Conservation (phyloP, 2,329 filamentous ascomycete species). For the Phoma sp. region DNA sequence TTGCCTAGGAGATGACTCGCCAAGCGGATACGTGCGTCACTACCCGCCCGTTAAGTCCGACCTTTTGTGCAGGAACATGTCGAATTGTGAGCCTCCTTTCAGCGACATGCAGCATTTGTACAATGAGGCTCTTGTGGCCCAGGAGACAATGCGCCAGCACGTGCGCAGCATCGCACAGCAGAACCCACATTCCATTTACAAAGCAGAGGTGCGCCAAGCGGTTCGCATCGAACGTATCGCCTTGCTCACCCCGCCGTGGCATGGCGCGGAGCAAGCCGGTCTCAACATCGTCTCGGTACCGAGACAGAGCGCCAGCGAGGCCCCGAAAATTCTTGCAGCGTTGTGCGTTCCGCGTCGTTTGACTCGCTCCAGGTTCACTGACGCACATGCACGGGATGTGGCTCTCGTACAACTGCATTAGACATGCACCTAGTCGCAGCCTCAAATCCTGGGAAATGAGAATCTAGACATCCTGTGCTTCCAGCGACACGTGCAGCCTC, state of each 20-base stretch:
- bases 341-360: conserved; percentile 7
- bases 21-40: conserved; percentile 14
- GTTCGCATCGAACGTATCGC: conserved; percentile 19
- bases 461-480: background rate
- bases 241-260: conserved; percentile 25
- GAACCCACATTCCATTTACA: conserved; percentile 3
- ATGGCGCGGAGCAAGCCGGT: conserved; percentile 19
- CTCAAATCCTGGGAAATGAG: background rate
- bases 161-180: conserved; percentile 13
- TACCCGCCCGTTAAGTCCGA: conserved; percentile 12
- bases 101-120: conserved; percentile 14
- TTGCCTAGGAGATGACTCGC: conserved; percentile 14
- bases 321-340: conserved; percentile 17
- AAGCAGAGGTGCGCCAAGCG: conserved; percentile 4
- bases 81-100: conserved; percentile 5
- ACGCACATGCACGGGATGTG: conserved; percentile 2
- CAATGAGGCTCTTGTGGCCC: conserved; percentile 15
- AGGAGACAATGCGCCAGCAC: conserved; percentile 15
- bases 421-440: background rate
- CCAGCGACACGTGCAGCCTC: background rate
- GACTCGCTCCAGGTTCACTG: conserved; percentile 17
- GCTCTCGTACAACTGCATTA: conserved; percentile 9
- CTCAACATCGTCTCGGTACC: conserved; percentile 28
- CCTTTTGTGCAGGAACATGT: conserved; percentile 14
- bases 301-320: conserved; percentile 5